Base-by-base conservation (phyloP, 805 yeast genomes). In the Debaryomyces tyrocola region DNA sequence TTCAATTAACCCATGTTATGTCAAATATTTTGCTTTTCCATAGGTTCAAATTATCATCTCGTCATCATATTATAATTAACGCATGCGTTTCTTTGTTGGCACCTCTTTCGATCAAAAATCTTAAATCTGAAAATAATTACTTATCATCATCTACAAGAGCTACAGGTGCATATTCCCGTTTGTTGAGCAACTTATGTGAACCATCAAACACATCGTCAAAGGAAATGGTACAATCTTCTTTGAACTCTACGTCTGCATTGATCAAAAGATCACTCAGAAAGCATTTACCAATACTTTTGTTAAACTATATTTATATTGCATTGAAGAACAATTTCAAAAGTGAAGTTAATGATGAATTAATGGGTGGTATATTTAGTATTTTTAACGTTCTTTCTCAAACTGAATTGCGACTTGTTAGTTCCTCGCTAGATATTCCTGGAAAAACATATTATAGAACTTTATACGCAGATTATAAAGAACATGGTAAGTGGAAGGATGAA, bases 401-500 rank as follows among this genome's bases (percentile, higher is more conserved):
- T 33, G 97, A 90, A 54, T 65, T 90, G 44, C 77, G 74, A 43
- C 62, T 82, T 29, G 76, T 85, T 17, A 87, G 80, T 57, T 74
- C 83, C 3, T 75, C 84, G 6, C 66, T 90, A 55, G 96, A 92
- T 54, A 60, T 69, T 18, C 79, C 87, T 34, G 86, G 94, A 4
- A 79, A 88, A 54, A 74, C 82, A 1, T 81, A 84, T 55, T 85
- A 83, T 72, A 83, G 77, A 57, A 70, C 79, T 0, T 58, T 91
- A 35, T 89, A 87, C 56, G 79, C 80, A 6, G 88, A 85, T 51
- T 92, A 89, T 68, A 81, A 79, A 60, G 83, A 77, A 58, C 76
- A 74, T 49, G 97, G 96, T 41, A 87, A 86, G 63, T 91, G 97
- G 97, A 80, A 69, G 47, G 89, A 82, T 50, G 77, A 75, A 40